These are phyloP conservation scores for Stachybotrys elegans DNA, from an alignment of 2,329 filamentous ascomycete species.

Conservation along the genomic window DNA sequence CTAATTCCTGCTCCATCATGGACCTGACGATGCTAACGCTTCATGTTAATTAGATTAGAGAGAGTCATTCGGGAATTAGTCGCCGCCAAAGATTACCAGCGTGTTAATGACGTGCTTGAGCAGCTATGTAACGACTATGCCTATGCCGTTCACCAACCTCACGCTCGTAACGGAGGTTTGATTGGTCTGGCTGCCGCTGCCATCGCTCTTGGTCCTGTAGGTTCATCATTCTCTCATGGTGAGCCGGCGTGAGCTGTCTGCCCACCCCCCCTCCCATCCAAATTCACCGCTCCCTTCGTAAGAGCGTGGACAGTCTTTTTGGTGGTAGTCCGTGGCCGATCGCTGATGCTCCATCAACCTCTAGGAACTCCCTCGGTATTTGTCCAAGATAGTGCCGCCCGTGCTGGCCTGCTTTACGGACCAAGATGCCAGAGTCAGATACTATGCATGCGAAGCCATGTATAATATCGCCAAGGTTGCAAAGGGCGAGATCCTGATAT, in stretches of 20 bases:
- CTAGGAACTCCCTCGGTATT: slow-evolving; percentile 85
- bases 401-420: slow-evolving; percentile 97
- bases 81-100: slow-evolving; percentile 68
- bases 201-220: slow-evolving; percentile 86
- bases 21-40: too few species aligned
- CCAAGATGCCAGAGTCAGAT: slow-evolving; percentile 93
- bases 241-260: too few species aligned
- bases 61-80: slow-evolving; percentile 82
- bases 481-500: slow-evolving; percentile 93
- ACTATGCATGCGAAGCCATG: slow-evolving; percentile 99
- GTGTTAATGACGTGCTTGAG: slow-evolving; percentile 82
- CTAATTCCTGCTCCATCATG: too few species aligned
- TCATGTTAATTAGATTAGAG: too few species aligned
- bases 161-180: slow-evolving; percentile 91
- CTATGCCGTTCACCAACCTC: slow-evolving; percentile 93
- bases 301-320: too few species aligned
- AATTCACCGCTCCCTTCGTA: too few species aligned
- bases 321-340: too few species aligned
- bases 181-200: slow-evolving; percentile 94
- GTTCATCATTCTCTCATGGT: slow-evolving; percentile 33
- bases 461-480: slow-evolving; percentile 99
- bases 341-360: too few species aligned
- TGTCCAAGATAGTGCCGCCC: slow-evolving; percentile 90
- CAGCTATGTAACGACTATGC: slow-evolving; percentile 97
- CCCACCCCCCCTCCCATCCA: too few species aligned